A percentile compares a stretch with the other conserved stretches of the same genome.
These are phyloP conservation scores for Malassezia dermatis DNA, from an alignment of 1,284 basidiomycete genomes.

Conservation along the genomic window DNA sequence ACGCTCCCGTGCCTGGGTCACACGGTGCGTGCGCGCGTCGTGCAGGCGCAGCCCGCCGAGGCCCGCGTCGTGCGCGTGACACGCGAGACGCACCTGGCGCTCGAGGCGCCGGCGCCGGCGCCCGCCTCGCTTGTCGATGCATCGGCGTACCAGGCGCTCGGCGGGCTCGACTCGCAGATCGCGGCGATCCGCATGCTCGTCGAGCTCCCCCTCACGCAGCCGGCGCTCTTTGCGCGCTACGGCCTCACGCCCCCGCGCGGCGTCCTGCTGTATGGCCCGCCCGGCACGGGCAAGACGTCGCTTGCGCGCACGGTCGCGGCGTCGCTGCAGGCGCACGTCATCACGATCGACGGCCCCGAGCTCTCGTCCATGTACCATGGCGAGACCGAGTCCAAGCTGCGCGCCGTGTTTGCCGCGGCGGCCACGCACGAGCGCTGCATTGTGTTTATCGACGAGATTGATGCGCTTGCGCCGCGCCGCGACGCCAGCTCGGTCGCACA, in stretches of 20 bases:
- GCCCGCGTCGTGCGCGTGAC: constrained; percentile 22
- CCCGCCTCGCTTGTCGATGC: constrained; percentile 47
- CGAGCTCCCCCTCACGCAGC: constrained; percentile 80
- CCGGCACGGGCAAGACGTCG: constrained; percentile 47
- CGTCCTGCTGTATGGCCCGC: constrained; percentile 46
- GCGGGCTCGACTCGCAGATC: constrained; percentile 80
- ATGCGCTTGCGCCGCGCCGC: constrained; percentile 79
- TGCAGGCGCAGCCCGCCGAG: not conserved
- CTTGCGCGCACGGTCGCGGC: constrained; percentile 40
- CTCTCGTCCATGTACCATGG: constrained; percentile 89
- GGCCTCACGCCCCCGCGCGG: constrained; percentile 51
- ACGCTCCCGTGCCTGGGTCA: constrained; percentile 18
- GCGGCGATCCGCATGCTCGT: constrained; percentile 81
- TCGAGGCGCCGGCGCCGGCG: constrained; percentile 26
- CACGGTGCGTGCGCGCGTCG: not conserved
- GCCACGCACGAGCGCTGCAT: constrained; percentile 66
- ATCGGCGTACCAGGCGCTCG: constrained; percentile 59
- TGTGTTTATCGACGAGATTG: constrained; percentile 89
- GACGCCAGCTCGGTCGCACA: constrained; percentile 55
- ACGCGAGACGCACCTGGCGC: constrained; percentile 29
- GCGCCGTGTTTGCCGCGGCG: constrained; percentile 79
- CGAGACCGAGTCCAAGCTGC: constrained; percentile 81
- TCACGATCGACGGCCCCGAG: constrained; percentile 76
- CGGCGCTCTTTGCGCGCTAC: constrained; percentile 79
- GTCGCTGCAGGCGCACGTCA: constrained; percentile 33